phyloP scores from a whole-genome alignment of 352 stramenopile genomes.

The Globisporangium takayamanum region DNA sequence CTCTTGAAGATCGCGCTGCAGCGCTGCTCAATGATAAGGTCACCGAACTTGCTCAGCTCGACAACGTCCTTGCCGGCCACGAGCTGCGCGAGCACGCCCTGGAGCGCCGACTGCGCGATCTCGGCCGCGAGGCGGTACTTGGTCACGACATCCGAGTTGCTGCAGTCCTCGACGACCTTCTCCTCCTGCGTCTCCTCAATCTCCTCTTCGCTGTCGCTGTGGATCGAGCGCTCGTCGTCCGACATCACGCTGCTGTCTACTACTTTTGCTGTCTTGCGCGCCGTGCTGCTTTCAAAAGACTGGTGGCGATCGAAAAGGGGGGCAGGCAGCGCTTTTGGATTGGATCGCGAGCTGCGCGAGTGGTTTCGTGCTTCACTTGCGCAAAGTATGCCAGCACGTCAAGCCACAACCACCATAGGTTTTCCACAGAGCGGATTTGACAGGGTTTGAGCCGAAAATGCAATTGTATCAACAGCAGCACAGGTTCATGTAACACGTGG shows the following conservation, averaged over 20 bases:
- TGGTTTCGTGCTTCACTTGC: not conserved
- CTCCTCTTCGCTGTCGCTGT: conserved; percentile 76
- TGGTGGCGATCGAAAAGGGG: not conserved
- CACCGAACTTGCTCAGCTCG: conserved; percentile 93
- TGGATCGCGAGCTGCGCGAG: not conserved
- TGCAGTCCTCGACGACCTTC: conserved; percentile 79
- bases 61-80: conserved; percentile 91
- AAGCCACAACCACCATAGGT: conserved; percentile 1
- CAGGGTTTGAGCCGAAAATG: not conserved
- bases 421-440: not conserved
- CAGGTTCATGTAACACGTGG: not conserved
- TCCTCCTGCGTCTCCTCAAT: conserved; percentile 46
- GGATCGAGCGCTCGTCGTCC: conserved; percentile 41
- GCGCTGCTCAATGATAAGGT: conserved; percentile 78
- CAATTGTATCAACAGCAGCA: not conserved
- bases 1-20: conserved; percentile 95
- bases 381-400: not conserved
- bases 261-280: not conserved
- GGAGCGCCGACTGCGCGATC: conserved; percentile 97
- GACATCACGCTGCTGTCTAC: conserved; percentile 14
- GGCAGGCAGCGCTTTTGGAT: not conserved
- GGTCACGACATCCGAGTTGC: conserved; percentile 90
- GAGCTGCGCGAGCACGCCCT: conserved; percentile 93
- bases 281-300: not conserved
- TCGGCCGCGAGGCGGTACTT: conserved; percentile 98